These are phyloP conservation scores for Naegleria fowleri DNA, from an alignment of 208 protist species.

Conservation along the genomic window DNA sequence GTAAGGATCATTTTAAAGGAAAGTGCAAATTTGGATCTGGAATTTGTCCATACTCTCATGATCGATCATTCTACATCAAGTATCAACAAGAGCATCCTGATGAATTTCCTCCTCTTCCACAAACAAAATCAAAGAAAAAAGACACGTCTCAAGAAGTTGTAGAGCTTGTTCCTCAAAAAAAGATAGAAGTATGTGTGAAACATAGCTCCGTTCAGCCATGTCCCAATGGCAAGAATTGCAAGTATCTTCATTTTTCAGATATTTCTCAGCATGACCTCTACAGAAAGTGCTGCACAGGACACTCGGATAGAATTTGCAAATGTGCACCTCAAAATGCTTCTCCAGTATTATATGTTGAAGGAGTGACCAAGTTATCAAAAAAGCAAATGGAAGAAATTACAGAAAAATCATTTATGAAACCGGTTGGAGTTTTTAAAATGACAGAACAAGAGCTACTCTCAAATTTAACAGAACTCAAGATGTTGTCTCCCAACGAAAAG, in stretches of 20 bases:
- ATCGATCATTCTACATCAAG: background rate
- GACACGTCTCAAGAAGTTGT: background rate
- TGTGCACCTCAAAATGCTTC: background rate
- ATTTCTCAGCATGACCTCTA: background rate
- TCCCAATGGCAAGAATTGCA: background rate
- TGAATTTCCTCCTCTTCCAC: background rate
- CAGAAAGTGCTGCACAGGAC: background rate
- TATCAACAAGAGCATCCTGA: constrained; percentile 5
- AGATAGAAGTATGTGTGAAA: background rate
- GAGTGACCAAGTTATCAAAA: background rate
- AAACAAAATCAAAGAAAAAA: background rate
- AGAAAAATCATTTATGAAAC: background rate
- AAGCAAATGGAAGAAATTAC: background rate
- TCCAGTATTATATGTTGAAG: background rate
- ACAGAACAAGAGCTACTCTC: background rate
- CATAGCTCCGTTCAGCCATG: background rate
- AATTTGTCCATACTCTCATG: background rate
- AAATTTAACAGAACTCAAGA: background rate
- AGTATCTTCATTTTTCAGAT: background rate
- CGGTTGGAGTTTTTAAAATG: background rate
- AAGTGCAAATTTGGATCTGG: background rate
- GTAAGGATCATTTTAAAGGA: background rate
- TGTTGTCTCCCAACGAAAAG: background rate
- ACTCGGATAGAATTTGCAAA: background rate
- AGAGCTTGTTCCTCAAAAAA: background rate